Base-by-base conservation (phyloP, 305 asterid species). In the Euphrasia arctica region DNA sequence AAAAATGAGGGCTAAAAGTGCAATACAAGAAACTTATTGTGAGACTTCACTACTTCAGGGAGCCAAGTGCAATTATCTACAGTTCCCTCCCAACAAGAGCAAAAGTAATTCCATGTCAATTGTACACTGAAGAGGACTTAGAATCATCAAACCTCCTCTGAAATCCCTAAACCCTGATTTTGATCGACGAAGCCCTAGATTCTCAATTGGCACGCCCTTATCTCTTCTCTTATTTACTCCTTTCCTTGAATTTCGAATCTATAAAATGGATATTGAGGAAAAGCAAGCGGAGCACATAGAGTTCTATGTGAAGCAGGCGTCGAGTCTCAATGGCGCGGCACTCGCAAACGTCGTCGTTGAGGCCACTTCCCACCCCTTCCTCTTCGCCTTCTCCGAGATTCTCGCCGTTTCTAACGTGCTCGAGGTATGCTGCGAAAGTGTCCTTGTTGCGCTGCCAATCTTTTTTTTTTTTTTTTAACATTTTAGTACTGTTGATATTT, bases 371-470 rank as follows among this genome's bases (percentile, higher is more conserved):
- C 96, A 91, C 59, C 96, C 97, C 5, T 79, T 87, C 15, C 93
- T 91, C 22, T 91, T 91, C 60, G 97, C 95, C 49, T 91, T 91
- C 80, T 86, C 97, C 34, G 97, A 91, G 86, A 84, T 91, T 78
- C 85, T 88, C 62, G 52, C 88, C 4, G 81, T 88, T 64, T 82
- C 93, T 39, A 84, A 48, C 48, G 65, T 91, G 61, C 72, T 78
- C 9, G 75, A 88, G 96, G 97, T 88, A 61, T 3, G 31, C 41
- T 11, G 0, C 50, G 49, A 9, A 2, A n/a, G 47, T 42, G 9
- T 45, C 14, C 41, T 25, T 11, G 64, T 61, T 32, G 59, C 25
- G 5, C 57, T 25, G 49, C 2, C 61, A 41, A 12, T n/a, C 54
- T 55, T 25, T 25, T 54, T 18, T 18, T 18, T 18, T 18, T 18